Evolutionary conservation across 441 rosid species (phyloP).

Genomic region (Gossypium trilobum): DNA sequence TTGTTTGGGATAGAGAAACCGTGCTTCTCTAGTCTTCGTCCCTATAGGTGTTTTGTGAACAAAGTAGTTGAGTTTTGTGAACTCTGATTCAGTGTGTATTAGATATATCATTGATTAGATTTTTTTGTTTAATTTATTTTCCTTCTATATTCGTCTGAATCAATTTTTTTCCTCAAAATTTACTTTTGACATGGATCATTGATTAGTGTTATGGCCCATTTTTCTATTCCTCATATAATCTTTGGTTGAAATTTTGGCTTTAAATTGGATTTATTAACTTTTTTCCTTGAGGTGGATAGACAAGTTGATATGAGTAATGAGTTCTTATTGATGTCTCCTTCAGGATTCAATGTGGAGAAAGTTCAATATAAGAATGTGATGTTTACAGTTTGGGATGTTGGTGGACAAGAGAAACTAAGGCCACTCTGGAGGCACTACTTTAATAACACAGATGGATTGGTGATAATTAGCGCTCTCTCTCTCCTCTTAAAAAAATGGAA

Average conservation of each 20-base stretch:
- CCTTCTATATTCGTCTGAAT: neutral
- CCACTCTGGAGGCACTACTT: slow-evolving; percentile 99
- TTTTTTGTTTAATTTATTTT: neutral
- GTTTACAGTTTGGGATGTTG: slow-evolving; percentile 98
- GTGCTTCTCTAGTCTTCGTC: neutral
- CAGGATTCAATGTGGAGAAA: slow-evolving; percentile 97
- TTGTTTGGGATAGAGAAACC: neutral
- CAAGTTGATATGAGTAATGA: neutral
- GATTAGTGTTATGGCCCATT: neutral
- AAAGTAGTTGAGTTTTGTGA: neutral
- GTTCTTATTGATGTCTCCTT: slow-evolving; percentile 16
- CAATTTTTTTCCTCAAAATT: neutral
- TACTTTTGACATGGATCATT: neutral
- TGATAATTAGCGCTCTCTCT: slow-evolving; percentile 17
- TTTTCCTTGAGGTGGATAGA: neutral
- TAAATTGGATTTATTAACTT: neutral
- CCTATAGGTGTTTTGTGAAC: neutral
- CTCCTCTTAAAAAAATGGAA: too few relatives aligned
- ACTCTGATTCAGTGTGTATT: neutral
- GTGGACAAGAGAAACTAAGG: slow-evolving; percentile 96
- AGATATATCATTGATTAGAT: neutral
- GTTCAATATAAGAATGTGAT: slow-evolving; percentile 97
- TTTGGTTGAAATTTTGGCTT: neutral
- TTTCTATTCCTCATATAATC: neutral
- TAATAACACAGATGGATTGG: slow-evolving; percentile 96